Percentiles rank a stretch among this genome's conserved stretches.
Conservation (phyloP, 352 stramenopile species). For the Detonula confervacea region DNA sequence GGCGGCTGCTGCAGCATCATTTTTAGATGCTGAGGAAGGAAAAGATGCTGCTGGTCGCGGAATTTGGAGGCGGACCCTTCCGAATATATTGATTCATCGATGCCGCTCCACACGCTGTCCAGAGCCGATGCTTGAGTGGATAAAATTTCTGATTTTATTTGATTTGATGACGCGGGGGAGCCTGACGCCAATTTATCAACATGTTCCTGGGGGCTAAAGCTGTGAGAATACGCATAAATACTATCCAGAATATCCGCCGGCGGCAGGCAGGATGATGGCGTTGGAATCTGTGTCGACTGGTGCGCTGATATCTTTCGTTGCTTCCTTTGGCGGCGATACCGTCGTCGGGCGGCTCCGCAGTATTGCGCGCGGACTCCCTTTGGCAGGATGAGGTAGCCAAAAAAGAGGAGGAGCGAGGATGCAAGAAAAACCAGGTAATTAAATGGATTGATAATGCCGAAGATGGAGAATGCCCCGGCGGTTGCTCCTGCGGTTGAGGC, state of each 20-base stretch:
- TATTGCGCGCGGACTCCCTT: slow-evolving; percentile 28
- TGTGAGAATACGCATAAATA: slow-evolving; percentile 25
- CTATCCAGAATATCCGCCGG: slow-evolving; percentile 16
- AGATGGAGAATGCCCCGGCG: not conserved
- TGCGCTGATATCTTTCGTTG: not conserved
- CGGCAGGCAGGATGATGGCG: not conserved
- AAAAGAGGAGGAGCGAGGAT: slow-evolving; percentile 14
- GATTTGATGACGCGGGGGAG: not conserved
- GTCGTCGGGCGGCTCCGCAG: slow-evolving; percentile 11
- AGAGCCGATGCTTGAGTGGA: not conserved
- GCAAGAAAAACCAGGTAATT: slow-evolving; percentile 39
- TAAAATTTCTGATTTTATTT: not conserved
- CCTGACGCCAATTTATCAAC: not conserved
- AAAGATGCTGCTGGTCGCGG: not conserved
- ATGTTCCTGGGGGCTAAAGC: slow-evolving; percentile 1
- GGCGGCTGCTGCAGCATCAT: slow-evolving; percentile 8
- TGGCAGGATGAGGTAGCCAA: slow-evolving; percentile 35
- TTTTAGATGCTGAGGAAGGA: slow-evolving; percentile 4
- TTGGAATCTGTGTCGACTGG: not conserved
- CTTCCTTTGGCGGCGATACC: slow-evolving; percentile 8
- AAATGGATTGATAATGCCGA: slow-evolving; percentile 14
- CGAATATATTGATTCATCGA: not conserved
- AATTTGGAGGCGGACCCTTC: not conserved
- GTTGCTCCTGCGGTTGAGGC: not conserved
- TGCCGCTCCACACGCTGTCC: not conserved